Evolutionary conservation across 2,329 filamentous ascomycete genomes (phyloP).

Genomic region (Mycocentrospora acerina): DNA sequence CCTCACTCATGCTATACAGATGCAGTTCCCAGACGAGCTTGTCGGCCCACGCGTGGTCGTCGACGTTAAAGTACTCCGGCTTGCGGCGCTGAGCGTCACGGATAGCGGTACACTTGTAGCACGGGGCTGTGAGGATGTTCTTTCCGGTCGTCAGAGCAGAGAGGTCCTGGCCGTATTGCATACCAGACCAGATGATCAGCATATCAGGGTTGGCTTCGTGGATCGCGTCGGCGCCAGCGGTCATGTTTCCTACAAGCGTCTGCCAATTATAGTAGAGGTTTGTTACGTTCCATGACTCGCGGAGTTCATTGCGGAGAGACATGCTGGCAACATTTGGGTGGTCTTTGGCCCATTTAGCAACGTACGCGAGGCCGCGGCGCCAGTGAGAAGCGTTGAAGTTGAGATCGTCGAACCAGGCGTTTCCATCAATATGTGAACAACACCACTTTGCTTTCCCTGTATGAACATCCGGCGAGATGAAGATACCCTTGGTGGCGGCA

Average conservation of each 20-base stretch:
- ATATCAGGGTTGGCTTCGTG: constrained; percentile 56
- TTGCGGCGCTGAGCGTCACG: constrained; percentile 48
- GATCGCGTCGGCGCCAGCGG: constrained; percentile 51
- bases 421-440: constrained; percentile 51
- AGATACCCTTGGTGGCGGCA: constrained; percentile 31
- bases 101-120: constrained; percentile 44
- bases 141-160: constrained; percentile 42
- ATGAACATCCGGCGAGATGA: constrained; percentile 36
- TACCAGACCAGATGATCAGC: constrained; percentile 58
- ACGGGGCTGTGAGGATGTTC: constrained; percentile 41
- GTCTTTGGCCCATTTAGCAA: constrained; percentile 53
- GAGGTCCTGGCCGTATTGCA: constrained; percentile 57
- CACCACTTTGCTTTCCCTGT: constrained; percentile 37
- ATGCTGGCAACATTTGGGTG: constrained; percentile 58
- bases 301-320: constrained; percentile 61
- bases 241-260: constrained; percentile 45
- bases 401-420: constrained; percentile 58
- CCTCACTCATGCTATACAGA: constrained; percentile 50
- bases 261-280: constrained; percentile 34
- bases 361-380: constrained; percentile 55
- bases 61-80: constrained; percentile 51
- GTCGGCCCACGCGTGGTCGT: constrained; percentile 50
- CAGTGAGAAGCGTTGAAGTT: constrained; percentile 59
- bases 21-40: constrained; percentile 65
- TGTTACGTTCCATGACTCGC: constrained; percentile 32